These are phyloP conservation scores for Diversispora epigaea DNA, from an alignment of 192 early-diverging fungal genomes.

Conservation along the genomic window DNA sequence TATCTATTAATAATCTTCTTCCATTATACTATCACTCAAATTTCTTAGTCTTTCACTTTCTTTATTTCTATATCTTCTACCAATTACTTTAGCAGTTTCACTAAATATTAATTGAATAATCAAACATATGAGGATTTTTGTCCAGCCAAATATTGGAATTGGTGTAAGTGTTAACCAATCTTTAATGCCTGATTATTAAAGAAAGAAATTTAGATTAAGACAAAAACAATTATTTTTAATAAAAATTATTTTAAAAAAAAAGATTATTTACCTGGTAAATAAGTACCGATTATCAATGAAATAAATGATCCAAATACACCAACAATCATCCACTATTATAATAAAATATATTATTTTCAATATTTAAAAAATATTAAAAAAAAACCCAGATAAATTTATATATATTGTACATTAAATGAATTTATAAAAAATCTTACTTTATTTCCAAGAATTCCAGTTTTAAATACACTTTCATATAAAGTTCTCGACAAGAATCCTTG, in stretches of 20 bases:
- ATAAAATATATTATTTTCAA: neutral
- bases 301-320: slow-evolving; percentile 71
- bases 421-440: neutral
- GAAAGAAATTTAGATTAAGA: neutral
- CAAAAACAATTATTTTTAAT: neutral
- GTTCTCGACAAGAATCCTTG: slow-evolving; percentile 85
- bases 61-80: slow-evolving; percentile 38
- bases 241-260: neutral
- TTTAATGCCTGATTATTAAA: slow-evolving; percentile 21
- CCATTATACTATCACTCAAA: too few species aligned
- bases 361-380: neutral
- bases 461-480: slow-evolving; percentile 71
- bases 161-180: slow-evolving; percentile 59
- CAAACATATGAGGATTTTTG: slow-evolving; percentile 59
- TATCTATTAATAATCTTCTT: too few species aligned
- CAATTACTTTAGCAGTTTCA: slow-evolving; percentile 59
- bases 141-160: slow-evolving; percentile 62
- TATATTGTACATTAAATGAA: neutral
- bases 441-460: slow-evolving; percentile 72
- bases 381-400: neutral
- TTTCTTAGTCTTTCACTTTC: neutral
- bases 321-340: slow-evolving; percentile 67
- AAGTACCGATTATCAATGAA: slow-evolving; percentile 75
- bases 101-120: slow-evolving; percentile 56
- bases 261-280: slow-evolving; percentile 60